Conservation (phyloP, 805 yeast genomes). For the Cyberlindnera amylophila region DNA sequence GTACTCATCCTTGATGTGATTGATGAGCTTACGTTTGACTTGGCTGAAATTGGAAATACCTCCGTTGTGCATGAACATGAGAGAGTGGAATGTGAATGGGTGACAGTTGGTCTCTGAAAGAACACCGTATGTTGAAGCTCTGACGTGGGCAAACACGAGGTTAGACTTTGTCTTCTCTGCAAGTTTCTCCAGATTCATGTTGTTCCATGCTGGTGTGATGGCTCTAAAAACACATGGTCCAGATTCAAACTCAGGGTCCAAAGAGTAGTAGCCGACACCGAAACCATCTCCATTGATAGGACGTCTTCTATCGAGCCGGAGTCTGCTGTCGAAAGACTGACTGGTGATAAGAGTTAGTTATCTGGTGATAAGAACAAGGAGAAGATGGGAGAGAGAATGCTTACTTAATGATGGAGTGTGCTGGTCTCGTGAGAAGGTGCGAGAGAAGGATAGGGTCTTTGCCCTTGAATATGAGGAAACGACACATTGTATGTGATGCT, state of each 20-base stretch:
- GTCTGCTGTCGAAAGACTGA: slow-evolving; percentile 88
- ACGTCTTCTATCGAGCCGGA: slow-evolving; percentile 79
- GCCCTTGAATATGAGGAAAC: slow-evolving; percentile 83
- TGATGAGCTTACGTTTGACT: slow-evolving; percentile 70
- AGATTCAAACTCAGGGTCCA: slow-evolving; percentile 52
- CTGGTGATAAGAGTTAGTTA: slow-evolving; percentile 3
- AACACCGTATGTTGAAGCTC: slow-evolving; percentile 95
- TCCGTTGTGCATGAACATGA: slow-evolving; percentile 98
- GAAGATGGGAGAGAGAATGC: slow-evolving; percentile 18
- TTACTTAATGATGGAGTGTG: slow-evolving; percentile 86
- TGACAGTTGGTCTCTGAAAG: slow-evolving; percentile 95
- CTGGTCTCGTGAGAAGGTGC: slow-evolving; percentile 87
- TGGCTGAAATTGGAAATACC: slow-evolving; percentile 68
- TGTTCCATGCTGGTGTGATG: slow-evolving; percentile 98
- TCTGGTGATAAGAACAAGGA: slow-evolving; percentile 7
- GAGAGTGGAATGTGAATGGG: slow-evolving; percentile 82
- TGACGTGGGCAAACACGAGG: slow-evolving; percentile 88
- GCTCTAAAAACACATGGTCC: slow-evolving; percentile 94
- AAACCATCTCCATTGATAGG: slow-evolving; percentile 99
- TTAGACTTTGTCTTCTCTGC: slow-evolving; percentile 84
- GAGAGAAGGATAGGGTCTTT: slow-evolving; percentile 83
- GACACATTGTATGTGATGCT: slow-evolving; percentile 58
- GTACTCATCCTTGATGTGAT: slow-evolving; percentile 74
- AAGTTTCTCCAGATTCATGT: slow-evolving; percentile 78
- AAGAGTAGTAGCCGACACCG: slow-evolving; percentile 89